Evolutionary conservation across 225 moss, liverwort and hornwort genomes (phyloP).

Genomic region (Pseudoscleropodium purum): DNA sequence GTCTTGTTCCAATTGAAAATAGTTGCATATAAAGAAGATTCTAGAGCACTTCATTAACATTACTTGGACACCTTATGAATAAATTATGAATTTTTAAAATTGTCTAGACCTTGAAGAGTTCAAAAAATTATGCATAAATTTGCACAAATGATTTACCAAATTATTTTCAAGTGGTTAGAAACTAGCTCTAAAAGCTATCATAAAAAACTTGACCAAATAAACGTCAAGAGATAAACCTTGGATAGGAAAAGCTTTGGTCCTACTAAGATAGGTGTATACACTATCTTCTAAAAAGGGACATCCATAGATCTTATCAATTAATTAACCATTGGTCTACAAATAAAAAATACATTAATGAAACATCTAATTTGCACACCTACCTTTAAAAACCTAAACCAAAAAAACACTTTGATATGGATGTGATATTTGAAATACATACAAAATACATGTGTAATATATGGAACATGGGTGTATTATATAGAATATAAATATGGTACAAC

Average conservation of each 20-base stretch:
- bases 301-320: too few species aligned
- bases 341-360: too few species aligned
- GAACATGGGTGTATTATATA: too few species aligned
- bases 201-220: neutral
- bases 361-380: too few species aligned
- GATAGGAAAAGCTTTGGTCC: neutral
- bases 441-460: too few species aligned
- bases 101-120: neutral
- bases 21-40: neutral
- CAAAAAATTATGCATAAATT: neutral
- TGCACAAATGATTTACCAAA: neutral
- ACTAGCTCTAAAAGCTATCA: rapidly evolving
- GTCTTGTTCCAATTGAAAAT: neutral
- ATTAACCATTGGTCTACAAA: too few species aligned
- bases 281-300: too few species aligned
- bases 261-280: neutral
- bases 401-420: too few species aligned
- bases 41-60: neutral
- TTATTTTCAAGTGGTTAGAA: neutral
- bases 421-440: too few species aligned
- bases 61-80: neutral
- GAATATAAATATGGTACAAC: too few species aligned
- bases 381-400: too few species aligned
- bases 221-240: rapidly evolving
- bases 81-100: too few species aligned